Evolutionary conservation across 345 rosid species (phyloP).

Genomic region (Heritiera fomes): DNA sequence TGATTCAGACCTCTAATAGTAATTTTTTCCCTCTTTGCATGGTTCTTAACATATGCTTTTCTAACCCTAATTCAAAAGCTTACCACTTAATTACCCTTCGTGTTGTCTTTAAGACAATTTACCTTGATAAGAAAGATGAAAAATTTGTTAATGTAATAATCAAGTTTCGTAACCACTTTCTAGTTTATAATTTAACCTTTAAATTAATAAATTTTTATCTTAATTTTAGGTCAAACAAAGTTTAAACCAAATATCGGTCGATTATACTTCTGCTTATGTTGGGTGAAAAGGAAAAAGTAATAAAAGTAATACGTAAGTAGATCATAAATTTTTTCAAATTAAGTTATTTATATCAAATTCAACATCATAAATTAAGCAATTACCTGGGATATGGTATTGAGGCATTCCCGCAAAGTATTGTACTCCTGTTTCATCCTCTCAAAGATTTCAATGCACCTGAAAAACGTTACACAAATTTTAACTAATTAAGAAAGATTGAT

Average conservation of each 20-base stretch:
- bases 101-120: too few relatives aligned
- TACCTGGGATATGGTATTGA: conserved; percentile 23
- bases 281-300: background rate
- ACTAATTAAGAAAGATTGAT: background rate
- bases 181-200: too few relatives aligned
- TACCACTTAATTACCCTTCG: too few relatives aligned
- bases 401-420: conserved; percentile 15
- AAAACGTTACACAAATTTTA: background rate
- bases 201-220: too few relatives aligned
- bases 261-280: too few relatives aligned
- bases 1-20: background rate
- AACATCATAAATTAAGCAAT: background rate
- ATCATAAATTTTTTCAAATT: too few relatives aligned
- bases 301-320: too few relatives aligned
- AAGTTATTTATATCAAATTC: background rate
- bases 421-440: conserved; percentile 25
- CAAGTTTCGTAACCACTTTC: too few relatives aligned
- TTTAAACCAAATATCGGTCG: too few relatives aligned
- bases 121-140: too few relatives aligned
- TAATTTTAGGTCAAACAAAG: too few relatives aligned
- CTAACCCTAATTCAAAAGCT: background rate
- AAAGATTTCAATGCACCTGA: conserved; percentile 30
- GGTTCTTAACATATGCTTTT: background rate
- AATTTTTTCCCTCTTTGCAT: background rate
- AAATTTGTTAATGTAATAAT: too few relatives aligned